phyloP scores from a whole-genome alignment of 2,329 filamentous ascomycete genomes.

The Beauveria australis region DNA sequence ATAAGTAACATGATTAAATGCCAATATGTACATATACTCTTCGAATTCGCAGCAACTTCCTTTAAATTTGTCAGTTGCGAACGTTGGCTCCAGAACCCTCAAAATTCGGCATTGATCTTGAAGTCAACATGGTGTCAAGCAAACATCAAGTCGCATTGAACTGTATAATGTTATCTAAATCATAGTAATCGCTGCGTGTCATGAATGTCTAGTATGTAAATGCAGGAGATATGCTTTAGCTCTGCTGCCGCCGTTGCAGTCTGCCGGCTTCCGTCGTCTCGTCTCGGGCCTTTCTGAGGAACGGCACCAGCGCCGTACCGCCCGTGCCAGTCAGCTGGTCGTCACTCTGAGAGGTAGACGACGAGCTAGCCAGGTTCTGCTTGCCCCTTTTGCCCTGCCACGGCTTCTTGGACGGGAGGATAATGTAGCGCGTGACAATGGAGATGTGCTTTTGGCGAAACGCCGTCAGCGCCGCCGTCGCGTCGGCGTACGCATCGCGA shows the following conservation, averaged over 20 bases:
- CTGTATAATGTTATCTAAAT: background rate
- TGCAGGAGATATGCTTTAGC: background rate
- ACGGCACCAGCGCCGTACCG: slow-evolving; percentile 79
- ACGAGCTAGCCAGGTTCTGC: slow-evolving; percentile 39
- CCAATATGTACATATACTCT: background rate
- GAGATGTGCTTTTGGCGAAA: slow-evolving; percentile 83
- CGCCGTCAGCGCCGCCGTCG: slow-evolving; percentile 63
- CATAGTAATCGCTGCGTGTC: slow-evolving; percentile 1
- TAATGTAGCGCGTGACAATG: slow-evolving; percentile 85
- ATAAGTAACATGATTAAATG: background rate
- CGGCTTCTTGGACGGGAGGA: slow-evolving; percentile 58
- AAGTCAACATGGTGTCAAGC: no score
- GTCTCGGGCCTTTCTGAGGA: slow-evolving; percentile 80
- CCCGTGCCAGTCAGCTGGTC: slow-evolving; percentile 69
- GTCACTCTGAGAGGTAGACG: slow-evolving; percentile 24
- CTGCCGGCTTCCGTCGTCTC: slow-evolving; percentile 52
- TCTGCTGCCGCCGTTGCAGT: slow-evolving; percentile 17
- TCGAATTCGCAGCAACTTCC: background rate
- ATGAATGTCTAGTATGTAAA: background rate
- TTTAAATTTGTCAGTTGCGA: no score
- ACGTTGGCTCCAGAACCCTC: no score
- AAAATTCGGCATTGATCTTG: no score
- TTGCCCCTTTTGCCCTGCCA: slow-evolving; percentile 19
- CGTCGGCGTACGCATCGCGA: slow-evolving; percentile 54
- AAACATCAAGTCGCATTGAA: no score